A percentile compares a stretch with the other conserved stretches of the same genome.
These are phyloP conservation scores for Picea abies DNA, from an alignment of 83 land plant species.

Conservation along the genomic window DNA sequence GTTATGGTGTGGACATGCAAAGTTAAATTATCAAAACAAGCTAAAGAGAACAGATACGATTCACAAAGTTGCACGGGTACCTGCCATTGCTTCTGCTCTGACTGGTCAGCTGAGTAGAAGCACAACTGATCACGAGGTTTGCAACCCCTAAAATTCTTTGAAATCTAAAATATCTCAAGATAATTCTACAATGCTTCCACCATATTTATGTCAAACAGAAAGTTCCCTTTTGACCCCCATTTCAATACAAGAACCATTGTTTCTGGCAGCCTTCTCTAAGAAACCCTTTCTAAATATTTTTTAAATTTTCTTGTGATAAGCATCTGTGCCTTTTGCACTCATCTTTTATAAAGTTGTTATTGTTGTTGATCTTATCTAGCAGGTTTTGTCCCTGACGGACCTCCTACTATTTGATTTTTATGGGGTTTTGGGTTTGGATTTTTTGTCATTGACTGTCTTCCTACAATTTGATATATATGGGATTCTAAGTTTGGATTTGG, in stretches of 20 bases:
- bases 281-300: neutral
- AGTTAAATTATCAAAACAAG: neutral
- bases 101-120: conserved; percentile 5
- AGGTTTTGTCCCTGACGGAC: neutral
- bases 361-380: neutral
- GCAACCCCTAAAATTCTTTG: neutral
- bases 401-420: neutral
- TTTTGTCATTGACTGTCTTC: neutral
- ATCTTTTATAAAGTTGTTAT: neutral
- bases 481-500: neutral
- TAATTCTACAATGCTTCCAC: too few relatives aligned
- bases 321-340: neutral
- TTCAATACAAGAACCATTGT: neutral
- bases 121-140: neutral
- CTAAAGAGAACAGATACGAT: neutral
- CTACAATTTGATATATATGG: neutral
- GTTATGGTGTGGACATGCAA: neutral
- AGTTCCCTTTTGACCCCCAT: neutral
- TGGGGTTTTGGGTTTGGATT: neutral
- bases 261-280: neutral
- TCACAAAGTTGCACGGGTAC: neutral
- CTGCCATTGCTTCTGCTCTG: neutral
- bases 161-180: neutral
- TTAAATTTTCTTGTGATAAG: neutral
- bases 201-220: too few relatives aligned